Evolutionary conservation across 495 filamentous ascomycete species (phyloP).

Genomic region (Hypomontagnella monticulosa): DNA sequence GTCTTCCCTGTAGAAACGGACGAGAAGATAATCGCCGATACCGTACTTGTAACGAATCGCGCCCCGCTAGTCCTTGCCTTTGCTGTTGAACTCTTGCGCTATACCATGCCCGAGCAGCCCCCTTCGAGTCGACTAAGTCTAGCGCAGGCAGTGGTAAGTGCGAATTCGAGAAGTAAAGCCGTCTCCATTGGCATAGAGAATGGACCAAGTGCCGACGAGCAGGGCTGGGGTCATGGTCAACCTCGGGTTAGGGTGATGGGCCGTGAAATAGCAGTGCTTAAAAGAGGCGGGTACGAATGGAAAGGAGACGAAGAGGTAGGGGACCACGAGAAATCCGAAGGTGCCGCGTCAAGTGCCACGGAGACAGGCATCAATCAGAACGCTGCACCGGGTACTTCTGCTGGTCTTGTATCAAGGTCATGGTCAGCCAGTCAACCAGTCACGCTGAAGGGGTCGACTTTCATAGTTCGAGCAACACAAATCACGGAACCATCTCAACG

Average conservation of each 20-base stretch:
- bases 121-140: slow-evolving; percentile 82
- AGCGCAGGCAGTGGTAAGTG: slow-evolving; percentile 80
- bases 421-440: slow-evolving; percentile 54
- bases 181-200: slow-evolving; percentile 75
- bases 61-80: slow-evolving; percentile 86
- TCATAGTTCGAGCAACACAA: slow-evolving; percentile 58
- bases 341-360: slow-evolving; percentile 17
- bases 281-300: slow-evolving; percentile 79
- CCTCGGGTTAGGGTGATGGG: slow-evolving; percentile 75
- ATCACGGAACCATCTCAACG: slow-evolving; percentile 52
- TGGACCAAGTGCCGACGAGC: slow-evolving; percentile 71
- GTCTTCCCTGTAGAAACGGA: slow-evolving; percentile 65
- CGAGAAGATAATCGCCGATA: slow-evolving; percentile 67
- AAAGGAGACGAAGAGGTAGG: slow-evolving; percentile 54
- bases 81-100: slow-evolving; percentile 73
- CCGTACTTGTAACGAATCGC: slow-evolving; percentile 75
- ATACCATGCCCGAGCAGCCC: slow-evolving; percentile 85
- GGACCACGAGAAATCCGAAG: slow-evolving; percentile 38
- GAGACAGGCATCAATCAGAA: slow-evolving; percentile 15
- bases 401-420: slow-evolving; percentile 40
- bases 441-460: slow-evolving; percentile 59
- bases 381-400: slow-evolving; percentile 17
- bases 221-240: slow-evolving; percentile 79
- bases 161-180: slow-evolving; percentile 78
- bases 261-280: slow-evolving; percentile 75